Conservation (phyloP, 2,329 filamentous ascomycete genomes). For the Westerdykella ornata region DNA sequence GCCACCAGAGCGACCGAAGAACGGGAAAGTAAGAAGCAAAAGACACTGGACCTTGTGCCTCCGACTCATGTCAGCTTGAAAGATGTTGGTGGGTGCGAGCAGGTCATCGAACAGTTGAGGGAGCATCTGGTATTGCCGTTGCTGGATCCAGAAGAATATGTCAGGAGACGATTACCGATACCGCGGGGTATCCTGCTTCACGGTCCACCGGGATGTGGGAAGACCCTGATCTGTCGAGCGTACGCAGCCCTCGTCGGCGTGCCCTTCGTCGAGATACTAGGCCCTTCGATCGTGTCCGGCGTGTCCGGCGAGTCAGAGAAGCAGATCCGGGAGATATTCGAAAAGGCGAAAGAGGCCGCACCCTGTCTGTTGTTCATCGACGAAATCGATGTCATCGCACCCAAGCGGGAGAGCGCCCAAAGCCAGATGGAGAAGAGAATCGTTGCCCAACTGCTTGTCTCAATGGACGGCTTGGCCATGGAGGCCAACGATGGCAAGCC, state of each 20-base stretch:
- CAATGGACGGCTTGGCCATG: conserved; percentile 72
- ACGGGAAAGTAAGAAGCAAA: conserved; percentile 59
- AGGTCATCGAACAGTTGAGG: conserved; percentile 62
- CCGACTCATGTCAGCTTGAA: conserved; percentile 61
- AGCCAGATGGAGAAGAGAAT: conserved; percentile 87
- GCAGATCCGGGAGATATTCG: conserved; percentile 76
- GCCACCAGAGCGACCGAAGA: conserved; percentile 54
- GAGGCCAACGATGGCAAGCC: conserved; percentile 67
- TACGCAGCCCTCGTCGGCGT: conserved; percentile 69
- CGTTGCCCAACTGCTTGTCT: conserved; percentile 72
- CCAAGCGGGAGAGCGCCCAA: conserved; percentile 74
- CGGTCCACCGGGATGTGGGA: conserved; percentile 78
- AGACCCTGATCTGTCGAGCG: conserved; percentile 76
- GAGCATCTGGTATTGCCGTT: conserved; percentile 69
- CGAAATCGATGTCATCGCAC: conserved; percentile 84
- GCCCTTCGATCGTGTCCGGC: conserved; percentile 72
- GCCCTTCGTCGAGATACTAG: conserved; percentile 74
- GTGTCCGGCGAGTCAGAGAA: conserved; percentile 89
- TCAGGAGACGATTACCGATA: conserved; percentile 59
- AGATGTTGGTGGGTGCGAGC: conserved; percentile 71
- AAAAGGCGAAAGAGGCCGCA: conserved; percentile 77
- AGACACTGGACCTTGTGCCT: conserved; percentile 56
- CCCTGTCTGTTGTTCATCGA: conserved; percentile 90
- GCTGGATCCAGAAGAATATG: conserved; percentile 59
- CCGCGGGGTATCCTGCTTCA: conserved; percentile 71